Base-by-base conservation (phyloP, 164 flowering plant genomes). In the Annona squamosa region DNA sequence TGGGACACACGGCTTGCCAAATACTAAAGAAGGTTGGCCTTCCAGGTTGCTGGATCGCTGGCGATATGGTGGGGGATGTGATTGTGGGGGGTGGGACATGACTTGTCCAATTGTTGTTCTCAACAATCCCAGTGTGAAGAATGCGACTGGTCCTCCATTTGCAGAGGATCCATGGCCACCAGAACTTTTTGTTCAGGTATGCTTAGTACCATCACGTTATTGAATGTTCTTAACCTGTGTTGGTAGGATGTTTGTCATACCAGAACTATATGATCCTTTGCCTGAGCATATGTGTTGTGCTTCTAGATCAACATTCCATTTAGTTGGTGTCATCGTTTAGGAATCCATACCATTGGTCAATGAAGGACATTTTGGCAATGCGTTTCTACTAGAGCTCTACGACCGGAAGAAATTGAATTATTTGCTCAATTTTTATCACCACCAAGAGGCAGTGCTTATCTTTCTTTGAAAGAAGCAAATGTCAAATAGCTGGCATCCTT, bases 41-140 rank as follows among this genome's bases (percentile, higher is more conserved):
- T 89, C 93, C 2, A 75, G 90, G 18, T 81, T 95, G 71, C 87
- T 95, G 10, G 90, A 90, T 59, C 86, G 98, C 45, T 93, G 98
- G 99, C 88, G 93, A 75, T 80, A 79, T n/a, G 94, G 91, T 71
- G 99, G 99, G 80, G 85, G 88, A 37, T 95, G 99, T 72, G 99
- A 95, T 69, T 95, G 99, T 81, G 98, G 99, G 67, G 99, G 99
- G 9, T 95, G 99, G 99, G 99, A 93, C 80, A 88, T 91, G 92
- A 90, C 83, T 10, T 95, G 98, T 65, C 97, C 97, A 26, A 84
- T 95, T 19, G 63, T 75, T 37, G 86, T 91, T 73, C 84, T 89
- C 69, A 81, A 80, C 68, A 85, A 81, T 79, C 77, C 81, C 0
- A 48, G 69, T 71, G 73, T 61, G 67, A 74, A 69, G 17, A 72